phyloP scores from a whole-genome alignment of 495 filamentous ascomycete species.

The Xylaria flabelliformis region DNA sequence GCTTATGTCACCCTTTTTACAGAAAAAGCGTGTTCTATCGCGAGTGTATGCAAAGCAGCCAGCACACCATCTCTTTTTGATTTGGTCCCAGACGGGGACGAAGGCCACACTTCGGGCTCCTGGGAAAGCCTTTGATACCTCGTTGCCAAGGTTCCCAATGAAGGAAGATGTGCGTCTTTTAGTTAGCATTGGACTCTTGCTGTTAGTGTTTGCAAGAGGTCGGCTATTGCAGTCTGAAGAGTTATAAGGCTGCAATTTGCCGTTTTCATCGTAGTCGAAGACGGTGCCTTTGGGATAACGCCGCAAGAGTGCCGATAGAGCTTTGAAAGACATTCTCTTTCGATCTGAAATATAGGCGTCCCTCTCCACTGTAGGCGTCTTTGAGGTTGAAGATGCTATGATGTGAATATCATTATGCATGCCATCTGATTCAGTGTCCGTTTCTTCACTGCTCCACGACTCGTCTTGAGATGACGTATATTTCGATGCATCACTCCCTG shows the following conservation, averaged over 20 bases:
- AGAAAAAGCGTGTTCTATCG: conserved; percentile 50
- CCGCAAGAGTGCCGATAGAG: conserved; percentile 60
- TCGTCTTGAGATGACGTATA: conserved; percentile 13
- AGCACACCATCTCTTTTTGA: conserved; percentile 69
- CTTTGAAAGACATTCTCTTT: conserved; percentile 36
- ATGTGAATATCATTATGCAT: conserved; percentile 27
- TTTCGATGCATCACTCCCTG: conserved; percentile 6
- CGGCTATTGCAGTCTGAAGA: background rate
- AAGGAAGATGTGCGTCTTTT: conserved; percentile 18
- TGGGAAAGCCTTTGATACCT: conserved; percentile 45
- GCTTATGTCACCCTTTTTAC: conserved; percentile 48
- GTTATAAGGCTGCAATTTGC: conserved; percentile 30
- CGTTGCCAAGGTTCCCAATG: conserved; percentile 12
- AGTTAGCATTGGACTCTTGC: conserved; percentile 12
- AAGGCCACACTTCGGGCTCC: conserved; percentile 59
- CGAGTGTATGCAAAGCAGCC: conserved; percentile 69
- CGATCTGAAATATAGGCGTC: conserved; percentile 19
- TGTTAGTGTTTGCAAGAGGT: background rate
- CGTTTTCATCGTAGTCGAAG: conserved; percentile 59
- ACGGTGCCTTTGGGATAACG: conserved; percentile 68
- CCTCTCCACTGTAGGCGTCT: conserved; percentile 34
- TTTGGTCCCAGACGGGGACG: conserved; percentile 71
- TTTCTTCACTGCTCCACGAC: conserved; percentile 17
- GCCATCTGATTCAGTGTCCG: background rate
- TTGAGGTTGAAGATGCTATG: conserved; percentile 46